phyloP scores from a whole-genome alignment of 2,329 filamentous ascomycete genomes.

The Aspergillus versicolor region DNA sequence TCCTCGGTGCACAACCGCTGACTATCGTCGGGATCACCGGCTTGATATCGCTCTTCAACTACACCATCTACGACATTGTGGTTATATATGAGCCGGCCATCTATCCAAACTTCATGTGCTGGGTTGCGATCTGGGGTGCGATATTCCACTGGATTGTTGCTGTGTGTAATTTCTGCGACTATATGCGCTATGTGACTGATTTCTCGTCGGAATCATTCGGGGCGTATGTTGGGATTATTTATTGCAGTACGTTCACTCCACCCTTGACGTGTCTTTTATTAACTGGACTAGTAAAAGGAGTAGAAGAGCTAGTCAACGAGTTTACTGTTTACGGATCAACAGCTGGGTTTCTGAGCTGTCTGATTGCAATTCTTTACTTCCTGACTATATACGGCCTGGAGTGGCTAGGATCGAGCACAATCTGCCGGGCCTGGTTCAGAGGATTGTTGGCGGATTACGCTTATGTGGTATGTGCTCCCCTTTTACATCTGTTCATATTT shows the following conservation, averaged over 20 bases:
- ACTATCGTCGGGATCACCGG: conserved; percentile 60
- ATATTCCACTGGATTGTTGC: conserved; percentile 59
- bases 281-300: conserved; percentile 51
- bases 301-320: conserved; percentile 55
- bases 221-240: conserved; percentile 58
- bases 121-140: conserved; percentile 58
- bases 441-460: conserved; percentile 54
- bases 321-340: conserved; percentile 43
- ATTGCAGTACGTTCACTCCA: conserved; percentile 42
- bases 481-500: neutral
- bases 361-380: conserved; percentile 55
- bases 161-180: conserved; percentile 55
- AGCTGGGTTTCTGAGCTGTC: conserved; percentile 50
- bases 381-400: conserved; percentile 52
- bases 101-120: conserved; percentile 56
- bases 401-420: conserved; percentile 49
- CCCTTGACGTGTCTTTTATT: neutral
- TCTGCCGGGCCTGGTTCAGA: conserved; percentile 47
- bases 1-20: conserved; percentile 53
- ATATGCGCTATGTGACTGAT: conserved; percentile 60
- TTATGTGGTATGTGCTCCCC: conserved; percentile 42
- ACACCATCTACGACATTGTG: conserved; percentile 60
- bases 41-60: conserved; percentile 57
- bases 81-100: conserved; percentile 48
- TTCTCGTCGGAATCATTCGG: conserved; percentile 56